These are phyloP conservation scores for Periconia sp. DNA, from an alignment of 2,329 filamentous ascomycete genomes.

Conservation along the genomic window DNA sequence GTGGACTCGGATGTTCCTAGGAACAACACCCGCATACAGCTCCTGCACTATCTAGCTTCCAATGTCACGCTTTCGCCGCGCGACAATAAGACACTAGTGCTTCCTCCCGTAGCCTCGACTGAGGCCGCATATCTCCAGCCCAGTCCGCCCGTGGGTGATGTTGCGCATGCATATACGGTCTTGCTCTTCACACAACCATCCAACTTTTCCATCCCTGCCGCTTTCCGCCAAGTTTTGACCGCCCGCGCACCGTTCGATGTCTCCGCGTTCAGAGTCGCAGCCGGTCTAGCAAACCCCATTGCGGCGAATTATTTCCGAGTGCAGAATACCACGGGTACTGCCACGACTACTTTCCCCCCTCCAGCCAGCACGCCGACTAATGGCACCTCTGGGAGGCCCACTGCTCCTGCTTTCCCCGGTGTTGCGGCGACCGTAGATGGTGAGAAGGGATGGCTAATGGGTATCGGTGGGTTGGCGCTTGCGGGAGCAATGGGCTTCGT, in stretches of 20 bases:
- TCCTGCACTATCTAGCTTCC: conserved; percentile 36
- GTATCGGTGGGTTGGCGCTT: background rate
- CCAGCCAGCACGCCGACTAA: conserved; percentile 17
- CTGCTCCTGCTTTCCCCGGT: background rate
- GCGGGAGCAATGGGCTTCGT: background rate
- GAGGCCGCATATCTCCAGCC: conserved; percentile 29
- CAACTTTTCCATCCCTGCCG: conserved; percentile 26
- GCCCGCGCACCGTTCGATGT: conserved; percentile 40
- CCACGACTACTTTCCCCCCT: conserved; percentile 16
- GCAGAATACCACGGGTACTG: conserved; percentile 25
- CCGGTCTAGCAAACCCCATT: conserved; percentile 29
- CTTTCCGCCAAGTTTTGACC: conserved; percentile 28
- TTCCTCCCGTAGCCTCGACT: conserved; percentile 8
- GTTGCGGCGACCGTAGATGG: background rate
- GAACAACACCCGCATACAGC: conserved; percentile 32
- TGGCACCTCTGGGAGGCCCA: background rate
- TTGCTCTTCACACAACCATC: conserved; percentile 29
- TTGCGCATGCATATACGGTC: conserved; percentile 32
- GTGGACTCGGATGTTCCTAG: conserved; percentile 36
- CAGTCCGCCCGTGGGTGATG: conserved; percentile 31
- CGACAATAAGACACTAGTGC: conserved; percentile 11
- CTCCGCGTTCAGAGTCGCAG: conserved; percentile 34
- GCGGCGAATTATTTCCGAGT: conserved; percentile 46
- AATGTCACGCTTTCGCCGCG: conserved; percentile 21
- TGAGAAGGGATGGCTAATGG: background rate